Conservation (phyloP, 2,329 filamentous ascomycete species). For the Nemania diffusa region DNA sequence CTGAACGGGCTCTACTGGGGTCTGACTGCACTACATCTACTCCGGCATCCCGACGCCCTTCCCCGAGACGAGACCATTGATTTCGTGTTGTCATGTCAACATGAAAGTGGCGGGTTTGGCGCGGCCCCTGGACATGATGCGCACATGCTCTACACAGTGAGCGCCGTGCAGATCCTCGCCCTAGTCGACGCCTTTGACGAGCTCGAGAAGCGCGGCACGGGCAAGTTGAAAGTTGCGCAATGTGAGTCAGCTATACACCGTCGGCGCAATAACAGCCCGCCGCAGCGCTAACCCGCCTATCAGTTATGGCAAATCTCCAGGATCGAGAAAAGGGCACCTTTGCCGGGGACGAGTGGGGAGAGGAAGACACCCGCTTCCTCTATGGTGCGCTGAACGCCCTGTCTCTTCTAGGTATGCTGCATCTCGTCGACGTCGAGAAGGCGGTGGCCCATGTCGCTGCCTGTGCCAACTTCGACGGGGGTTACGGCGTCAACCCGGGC, state of each 20-base stretch:
- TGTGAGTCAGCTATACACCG: conserved; percentile 67
- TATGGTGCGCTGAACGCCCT: conserved; percentile 91
- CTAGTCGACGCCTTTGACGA: conserved; percentile 86
- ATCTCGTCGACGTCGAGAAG: conserved; percentile 80
- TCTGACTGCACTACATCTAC: conserved; percentile 84
- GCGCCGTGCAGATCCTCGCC: conserved; percentile 91
- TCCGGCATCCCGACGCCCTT: conserved; percentile 82
- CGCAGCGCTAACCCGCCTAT: conserved; percentile 38
- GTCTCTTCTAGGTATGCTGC: conserved; percentile 80
- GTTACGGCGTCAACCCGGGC: conserved; percentile 88
- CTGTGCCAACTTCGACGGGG: conserved; percentile 94
- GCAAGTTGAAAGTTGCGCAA: conserved; percentile 77
- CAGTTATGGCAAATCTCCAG: conserved; percentile 84
- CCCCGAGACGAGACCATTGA: conserved; percentile 83
- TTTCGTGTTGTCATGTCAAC: conserved; percentile 95
- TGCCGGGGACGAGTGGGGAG: conserved; percentile 94
- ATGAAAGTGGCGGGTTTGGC: conserved; percentile 89
- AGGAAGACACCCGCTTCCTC: conserved; percentile 93
- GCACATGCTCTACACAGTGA: conserved; percentile 96
- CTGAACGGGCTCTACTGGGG: conserved; percentile 98
- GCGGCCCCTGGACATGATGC: conserved; percentile 94
- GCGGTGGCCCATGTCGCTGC: conserved; percentile 82
- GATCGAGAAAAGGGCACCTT: conserved; percentile 86
- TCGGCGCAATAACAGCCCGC: conserved; percentile 37
- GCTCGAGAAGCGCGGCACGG: conserved; percentile 76